Conservation (phyloP, 768 basidiomycete genomes). For the Hysterangium stoloniferum region DNA sequence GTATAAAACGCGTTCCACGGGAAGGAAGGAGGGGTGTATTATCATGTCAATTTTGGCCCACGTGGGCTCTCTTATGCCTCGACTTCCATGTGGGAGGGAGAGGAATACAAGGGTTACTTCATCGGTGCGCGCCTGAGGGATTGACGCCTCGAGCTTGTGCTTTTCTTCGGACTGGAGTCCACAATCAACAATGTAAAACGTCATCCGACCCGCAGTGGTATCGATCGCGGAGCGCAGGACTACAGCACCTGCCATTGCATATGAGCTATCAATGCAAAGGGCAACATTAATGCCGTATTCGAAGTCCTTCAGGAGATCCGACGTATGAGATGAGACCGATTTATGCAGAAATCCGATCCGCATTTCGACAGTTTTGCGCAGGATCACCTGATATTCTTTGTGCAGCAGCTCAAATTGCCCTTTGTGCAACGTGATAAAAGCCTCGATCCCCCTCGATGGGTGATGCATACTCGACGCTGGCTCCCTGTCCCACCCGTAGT, state of each 20-base stretch:
- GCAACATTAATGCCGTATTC: conserved; percentile 42
- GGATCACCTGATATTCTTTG: conserved; percentile 41
- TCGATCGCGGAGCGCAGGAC: conserved; percentile 35
- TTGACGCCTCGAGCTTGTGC: conserved; percentile 24
- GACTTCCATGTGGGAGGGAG: conserved; percentile 24
- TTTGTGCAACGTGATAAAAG: conserved; percentile 42
- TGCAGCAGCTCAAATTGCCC: conserved; percentile 40
- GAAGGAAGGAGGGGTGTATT: conserved; percentile 24
- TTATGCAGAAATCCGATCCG: conserved; percentile 42
- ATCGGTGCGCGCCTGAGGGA: conserved; percentile 16
- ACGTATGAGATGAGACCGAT: too few relatives aligned
- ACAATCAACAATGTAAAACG: conserved; percentile 43
- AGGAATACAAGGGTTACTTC: conserved; percentile 39
- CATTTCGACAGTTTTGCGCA: conserved; percentile 43
- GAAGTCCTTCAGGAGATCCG: neutral
- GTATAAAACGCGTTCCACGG: conserved; percentile 43
- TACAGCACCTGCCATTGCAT: conserved; percentile 42
- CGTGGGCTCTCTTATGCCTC: conserved; percentile 23
- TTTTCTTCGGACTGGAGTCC: conserved; percentile 33
- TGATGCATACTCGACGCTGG: conserved; percentile 42
- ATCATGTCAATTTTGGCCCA: conserved; percentile 50
- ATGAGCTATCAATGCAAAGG: conserved; percentile 34
- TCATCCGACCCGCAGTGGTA: conserved; percentile 30
- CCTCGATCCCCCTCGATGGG: conserved; percentile 49
- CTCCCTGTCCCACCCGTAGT: conserved; percentile 47